phyloP scores from a whole-genome alignment of 768 basidiomycete genomes.

The Pulveroboletus sp. region DNA sequence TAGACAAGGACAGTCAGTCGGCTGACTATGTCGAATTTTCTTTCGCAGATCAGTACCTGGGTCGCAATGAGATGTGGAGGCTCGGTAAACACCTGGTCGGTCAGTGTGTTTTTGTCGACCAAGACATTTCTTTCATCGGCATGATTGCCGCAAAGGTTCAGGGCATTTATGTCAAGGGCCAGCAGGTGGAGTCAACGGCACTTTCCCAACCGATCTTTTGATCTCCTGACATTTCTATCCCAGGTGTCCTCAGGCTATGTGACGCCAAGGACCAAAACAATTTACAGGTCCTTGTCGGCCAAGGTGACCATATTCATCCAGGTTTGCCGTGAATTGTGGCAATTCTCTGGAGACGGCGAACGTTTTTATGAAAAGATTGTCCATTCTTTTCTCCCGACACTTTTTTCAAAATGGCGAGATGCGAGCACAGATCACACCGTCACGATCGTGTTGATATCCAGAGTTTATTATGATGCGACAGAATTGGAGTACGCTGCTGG shows the following conservation, averaged over 20 bases:
- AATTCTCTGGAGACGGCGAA: constrained; percentile 95
- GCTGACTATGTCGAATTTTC: constrained; percentile 85
- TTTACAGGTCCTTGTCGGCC: constrained; percentile 88
- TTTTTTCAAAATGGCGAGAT: constrained; percentile 82
- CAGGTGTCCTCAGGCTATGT: constrained; percentile 82
- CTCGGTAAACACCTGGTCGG: constrained; percentile 77
- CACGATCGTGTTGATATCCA: constrained; percentile 90
- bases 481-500: constrained; percentile 83
- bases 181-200: constrained; percentile 43
- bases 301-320: constrained; percentile 94
- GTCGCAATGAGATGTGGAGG: constrained; percentile 96
- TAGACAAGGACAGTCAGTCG: constrained; percentile 55
- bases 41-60: constrained; percentile 94
- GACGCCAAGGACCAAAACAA: constrained; percentile 76
- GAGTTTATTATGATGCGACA: constrained; percentile 80
- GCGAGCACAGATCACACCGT: constrained; percentile 88
- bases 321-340: constrained; percentile 94
- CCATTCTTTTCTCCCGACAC: constrained; percentile 88
- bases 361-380: constrained; percentile 97
- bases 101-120: constrained; percentile 76
- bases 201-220: neutral
- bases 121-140: constrained; percentile 83
- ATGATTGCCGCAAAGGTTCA: constrained; percentile 79
- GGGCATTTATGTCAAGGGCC: constrained; percentile 65
- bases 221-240: neutral